phyloP scores from a whole-genome alignment of 83 land plant genomes.

The Isoetes engelmannii region DNA sequence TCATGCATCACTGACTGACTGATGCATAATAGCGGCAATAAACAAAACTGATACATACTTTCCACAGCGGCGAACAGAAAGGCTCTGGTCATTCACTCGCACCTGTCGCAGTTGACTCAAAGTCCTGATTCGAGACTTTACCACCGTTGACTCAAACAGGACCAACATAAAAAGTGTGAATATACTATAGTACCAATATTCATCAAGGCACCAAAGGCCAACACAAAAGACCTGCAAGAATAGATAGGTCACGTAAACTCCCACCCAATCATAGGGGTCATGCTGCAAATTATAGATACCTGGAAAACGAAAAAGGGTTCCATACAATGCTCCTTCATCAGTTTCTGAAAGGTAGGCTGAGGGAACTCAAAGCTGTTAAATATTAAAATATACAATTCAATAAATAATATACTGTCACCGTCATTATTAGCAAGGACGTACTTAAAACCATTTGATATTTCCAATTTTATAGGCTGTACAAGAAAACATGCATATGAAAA shows the following conservation, averaged over 20 bases:
- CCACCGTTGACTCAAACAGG: constrained; percentile 96
- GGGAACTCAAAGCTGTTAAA: constrained; percentile 84
- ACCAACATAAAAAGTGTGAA: constrained; percentile 96
- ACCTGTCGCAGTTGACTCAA: constrained; percentile 87
- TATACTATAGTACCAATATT: constrained; percentile 96
- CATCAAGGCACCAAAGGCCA: constrained; percentile 98
- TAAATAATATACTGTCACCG: neutral
- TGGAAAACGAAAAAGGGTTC: constrained; percentile 99
- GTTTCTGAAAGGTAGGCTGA: constrained; percentile 84
- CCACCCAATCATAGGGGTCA: too few relatives aligned
- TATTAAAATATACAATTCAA: neutral
- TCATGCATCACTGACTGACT: neutral
- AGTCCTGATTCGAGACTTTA: constrained; percentile 79
- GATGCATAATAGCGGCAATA: neutral
- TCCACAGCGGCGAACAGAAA: constrained; percentile 91
- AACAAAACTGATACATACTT: constrained; percentile 52
- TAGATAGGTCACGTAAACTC: neutral
- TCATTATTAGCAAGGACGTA: too few relatives aligned
- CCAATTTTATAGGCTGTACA: too few relatives aligned
- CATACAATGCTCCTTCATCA: constrained; percentile 96
- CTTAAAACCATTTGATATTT: too few relatives aligned
- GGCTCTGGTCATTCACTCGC: constrained; percentile 79
- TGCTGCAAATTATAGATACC: constrained; percentile 25
- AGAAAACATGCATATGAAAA: too few relatives aligned
- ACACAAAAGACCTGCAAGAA: constrained; percentile 87